phyloP scores from a whole-genome alignment of 176 grass and related monocot species.

The Eremochloa ophiuroides region DNA sequence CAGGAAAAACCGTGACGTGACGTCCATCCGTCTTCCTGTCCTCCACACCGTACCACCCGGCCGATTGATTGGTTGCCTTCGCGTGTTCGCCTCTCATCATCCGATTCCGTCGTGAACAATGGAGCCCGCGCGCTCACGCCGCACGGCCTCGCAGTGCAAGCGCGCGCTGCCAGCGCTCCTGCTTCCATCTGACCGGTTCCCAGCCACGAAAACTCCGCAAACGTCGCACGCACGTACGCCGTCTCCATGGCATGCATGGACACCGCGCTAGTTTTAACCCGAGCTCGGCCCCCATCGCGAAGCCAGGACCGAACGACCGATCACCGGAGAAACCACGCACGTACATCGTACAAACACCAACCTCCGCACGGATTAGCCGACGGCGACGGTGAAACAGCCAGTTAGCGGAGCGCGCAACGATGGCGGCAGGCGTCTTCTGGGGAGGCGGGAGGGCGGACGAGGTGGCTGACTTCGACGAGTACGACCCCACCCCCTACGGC shows the following conservation, averaged over 20 bases:
- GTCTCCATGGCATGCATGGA: not conserved
- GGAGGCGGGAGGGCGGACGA: constrained; percentile 41
- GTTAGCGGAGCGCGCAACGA: not conserved
- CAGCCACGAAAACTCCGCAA: constrained; percentile 20
- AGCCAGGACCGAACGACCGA: not conserved
- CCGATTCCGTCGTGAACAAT: not conserved
- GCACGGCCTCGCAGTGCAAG: not conserved
- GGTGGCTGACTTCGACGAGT: constrained; percentile 73
- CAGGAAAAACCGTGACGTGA: not conserved
- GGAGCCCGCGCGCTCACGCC: not conserved
- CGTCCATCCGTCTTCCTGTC: not conserved
- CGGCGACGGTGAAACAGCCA: not conserved
- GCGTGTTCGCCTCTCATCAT: not conserved
- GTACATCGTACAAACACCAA: too few relatives aligned
- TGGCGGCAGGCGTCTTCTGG: constrained; percentile 53
- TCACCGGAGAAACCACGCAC: not conserved
- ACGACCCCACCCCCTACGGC: constrained; percentile 87
- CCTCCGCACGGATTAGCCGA: too few relatives aligned
- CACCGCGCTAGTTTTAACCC: not conserved
- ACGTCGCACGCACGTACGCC: not conserved
- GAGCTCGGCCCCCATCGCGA: not conserved
- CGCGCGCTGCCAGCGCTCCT: constrained; percentile 8
- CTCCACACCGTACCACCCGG: not conserved
- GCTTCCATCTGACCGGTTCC: not conserved
- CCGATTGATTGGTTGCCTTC: not conserved